Evolutionary conservation across 176 grass and related monocot genomes (phyloP), one percentile per base, ranked within the genome.

Genomic region (Tillandsia fasciculata): DNA sequence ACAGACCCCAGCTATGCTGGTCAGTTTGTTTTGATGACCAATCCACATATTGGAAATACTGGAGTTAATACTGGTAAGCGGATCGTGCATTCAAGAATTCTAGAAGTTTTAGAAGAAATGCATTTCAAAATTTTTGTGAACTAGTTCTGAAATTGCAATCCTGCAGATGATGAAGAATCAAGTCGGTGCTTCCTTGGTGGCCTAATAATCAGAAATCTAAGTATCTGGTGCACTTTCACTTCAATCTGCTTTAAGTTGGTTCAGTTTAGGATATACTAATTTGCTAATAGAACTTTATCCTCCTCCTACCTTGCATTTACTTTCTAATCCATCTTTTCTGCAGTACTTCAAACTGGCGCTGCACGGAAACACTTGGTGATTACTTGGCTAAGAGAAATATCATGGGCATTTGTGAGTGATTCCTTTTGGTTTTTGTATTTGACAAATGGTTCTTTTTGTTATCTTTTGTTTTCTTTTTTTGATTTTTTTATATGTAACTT

Each of bases 1-100:
- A 99, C 94, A 18, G 94, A 99, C 20, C 94, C 94, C 6, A 99
- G 94, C 75, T 99, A 99, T 82, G 90, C 89, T 56, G 90, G 94
- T 11, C 94, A 99, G 65, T 99, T 93, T 80, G 94, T 99, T 64
- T 57, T 99, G 24, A 99, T 99, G 94, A 90, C 94, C 11, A 93
- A 93, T 49, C 94, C 94, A 8, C 94, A 99, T 72, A 99, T 99
- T 70, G 94, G 94, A 72, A 99, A 99, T 80, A 99, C 90, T 50
- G 94, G 94, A 12, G 75, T 99, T 72, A 99, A 99, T 72, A 72
- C 80, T 84, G 84, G 94, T 99, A 13, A 18, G 82, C 53, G 24
- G 66, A 23, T 75, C 54, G 28, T 63, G 9, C 20, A 53, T 13
- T 48, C 17, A 47, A 74, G 18, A 74, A 1, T 52, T 52, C 3